Base-by-base conservation (phyloP, 345 rosid species). In the Clarkia xantiana region DNA sequence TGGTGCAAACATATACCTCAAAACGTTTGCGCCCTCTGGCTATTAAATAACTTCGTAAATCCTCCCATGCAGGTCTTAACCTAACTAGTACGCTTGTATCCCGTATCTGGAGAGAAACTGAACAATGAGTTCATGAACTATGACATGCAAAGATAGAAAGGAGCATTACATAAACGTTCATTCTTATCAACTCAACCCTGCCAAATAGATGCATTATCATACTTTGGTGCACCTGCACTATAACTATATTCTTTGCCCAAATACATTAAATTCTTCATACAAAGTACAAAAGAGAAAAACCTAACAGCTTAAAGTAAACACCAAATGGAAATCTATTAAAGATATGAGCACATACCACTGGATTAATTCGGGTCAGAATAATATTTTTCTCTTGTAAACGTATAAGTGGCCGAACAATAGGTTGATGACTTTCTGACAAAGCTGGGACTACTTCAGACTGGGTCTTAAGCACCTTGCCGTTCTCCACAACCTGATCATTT, bases 41-140 rank as follows among this genome's bases (percentile, higher is more conserved):
- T 56, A 77, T 87, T 83, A 93, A 70, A 69, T 93, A 93, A 70
- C 81, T 77, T 45, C 88, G 68, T 17, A 93, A 76, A 45, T 93
- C 99, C 63, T 93, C 99, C 97, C 97, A 93, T 42, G 95, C 91
- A 71, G 99, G 94, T 71, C 99, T 80, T 75, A 93, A 57, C 79
- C 99, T 78, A 84, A 87, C 99, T 47, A 93, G 94, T 52, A 93
- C 95, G 67, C 97, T 93, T 62, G 99, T 93, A 66, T 93, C 99
- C 40, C 95, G 94, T 55, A 80, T 87, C 99, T 93, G 66, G 40
- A 55, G 17, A 23, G 45, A 16, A 14, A 59, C 17, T 47, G 17
- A 29, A 43, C 36, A 13, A 12, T 55, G 41, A 23, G 16, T 40
- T 52, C 53, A 40, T 20, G 18, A 20, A 56, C 55, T 22, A 42